phyloP scores from a whole-genome alignment of 2,329 filamentous ascomycete genomes.

The Xylaria sp. region DNA sequence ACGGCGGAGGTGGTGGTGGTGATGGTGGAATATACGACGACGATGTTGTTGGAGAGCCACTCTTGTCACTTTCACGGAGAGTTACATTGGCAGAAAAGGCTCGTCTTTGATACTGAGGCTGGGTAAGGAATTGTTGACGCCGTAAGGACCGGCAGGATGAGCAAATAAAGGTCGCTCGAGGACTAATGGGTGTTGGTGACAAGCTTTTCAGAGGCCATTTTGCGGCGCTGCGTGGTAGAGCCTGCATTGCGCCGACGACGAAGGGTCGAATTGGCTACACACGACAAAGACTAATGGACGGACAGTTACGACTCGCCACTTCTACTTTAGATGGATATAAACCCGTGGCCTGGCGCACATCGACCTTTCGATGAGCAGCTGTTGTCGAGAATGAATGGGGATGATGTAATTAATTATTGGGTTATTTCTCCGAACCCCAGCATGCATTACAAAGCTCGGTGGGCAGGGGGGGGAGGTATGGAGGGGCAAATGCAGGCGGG shows the following conservation, averaged over 20 bases:
- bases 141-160: conserved; percentile 35
- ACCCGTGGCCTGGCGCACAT: too few species aligned
- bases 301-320: too few species aligned
- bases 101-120: conserved; percentile 22
- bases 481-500: too few species aligned
- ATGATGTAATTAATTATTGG: background rate
- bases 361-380: background rate
- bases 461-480: too few species aligned
- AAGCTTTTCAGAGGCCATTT: conserved; percentile 17
- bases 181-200: conserved; percentile 9
- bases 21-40: conserved; percentile 29
- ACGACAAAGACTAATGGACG: too few species aligned
- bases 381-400: background rate
- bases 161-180: conserved; percentile 36
- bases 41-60: conserved; percentile 30
- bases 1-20: conserved; percentile 47
- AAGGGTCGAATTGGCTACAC: background rate
- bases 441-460: too few species aligned
- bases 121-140: background rate
- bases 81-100: conserved; percentile 26
- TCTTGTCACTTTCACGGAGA: background rate
- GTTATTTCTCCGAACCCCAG: too few species aligned
- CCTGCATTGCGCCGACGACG: conserved; percentile 11
- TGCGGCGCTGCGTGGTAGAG: conserved; percentile 21
- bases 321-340: too few species aligned